phyloP scores from a whole-genome alignment of 768 basidiomycete species.

The Xanthoconium purpureum region DNA sequence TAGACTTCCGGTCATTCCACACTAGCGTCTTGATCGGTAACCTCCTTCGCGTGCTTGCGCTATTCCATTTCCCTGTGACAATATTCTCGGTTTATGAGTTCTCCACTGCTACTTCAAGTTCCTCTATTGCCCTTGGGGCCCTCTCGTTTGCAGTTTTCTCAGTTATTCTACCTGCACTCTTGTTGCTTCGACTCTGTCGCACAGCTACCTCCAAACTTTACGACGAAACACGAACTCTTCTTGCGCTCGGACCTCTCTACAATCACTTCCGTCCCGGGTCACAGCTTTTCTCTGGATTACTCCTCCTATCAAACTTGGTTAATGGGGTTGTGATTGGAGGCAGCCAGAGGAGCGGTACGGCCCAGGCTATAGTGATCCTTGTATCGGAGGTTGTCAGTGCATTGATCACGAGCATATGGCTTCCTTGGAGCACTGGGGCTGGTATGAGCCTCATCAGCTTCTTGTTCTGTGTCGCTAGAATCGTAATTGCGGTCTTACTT shows the following conservation, averaged over 20 bases:
- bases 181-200: conserved; percentile 74
- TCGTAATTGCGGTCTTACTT: conserved; percentile 84
- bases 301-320: conserved; percentile 78
- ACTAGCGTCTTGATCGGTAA: conserved; percentile 83
- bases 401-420: conserved; percentile 87
- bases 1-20: conserved; percentile 75
- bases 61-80: conserved; percentile 94
- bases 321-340: conserved; percentile 86
- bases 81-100: conserved; percentile 78
- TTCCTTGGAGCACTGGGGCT: conserved; percentile 95
- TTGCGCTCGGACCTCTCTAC: conserved; percentile 89
- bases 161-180: conserved; percentile 67
- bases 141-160: conserved; percentile 80
- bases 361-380: conserved; percentile 87
- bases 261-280: conserved; percentile 92
- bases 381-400: conserved; percentile 86
- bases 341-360: conserved; percentile 85
- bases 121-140: conserved; percentile 74
- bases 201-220: conserved; percentile 89
- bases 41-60: conserved; percentile 82
- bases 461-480: conserved; percentile 86
- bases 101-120: conserved; percentile 44
- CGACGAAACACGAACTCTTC: conserved; percentile 89
- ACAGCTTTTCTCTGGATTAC: conserved; percentile 79
- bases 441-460: conserved; percentile 97